These are phyloP conservation scores for Solanum pennellii DNA, from an alignment of 257 asterid genomes.

Conservation along the genomic window DNA sequence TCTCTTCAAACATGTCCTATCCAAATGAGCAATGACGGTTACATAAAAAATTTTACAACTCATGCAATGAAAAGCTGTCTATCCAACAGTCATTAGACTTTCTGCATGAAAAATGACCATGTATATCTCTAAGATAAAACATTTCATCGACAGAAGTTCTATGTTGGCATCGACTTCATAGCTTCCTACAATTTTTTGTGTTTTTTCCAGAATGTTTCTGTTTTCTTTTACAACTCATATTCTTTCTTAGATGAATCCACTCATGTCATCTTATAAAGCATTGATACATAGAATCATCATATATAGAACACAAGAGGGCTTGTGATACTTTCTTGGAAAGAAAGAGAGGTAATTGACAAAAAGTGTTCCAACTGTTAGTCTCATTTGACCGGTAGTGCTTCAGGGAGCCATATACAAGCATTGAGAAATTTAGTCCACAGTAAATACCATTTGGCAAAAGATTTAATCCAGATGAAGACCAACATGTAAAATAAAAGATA, in stretches of 20 bases:
- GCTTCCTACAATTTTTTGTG: background rate
- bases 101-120: background rate
- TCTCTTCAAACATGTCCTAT: constrained; percentile 98
- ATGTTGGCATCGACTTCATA: background rate
- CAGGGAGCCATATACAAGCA: background rate
- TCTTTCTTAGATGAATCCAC: background rate
- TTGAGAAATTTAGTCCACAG: background rate
- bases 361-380: background rate
- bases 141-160: background rate
- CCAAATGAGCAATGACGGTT: background rate
- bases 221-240: background rate
- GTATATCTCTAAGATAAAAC: background rate
- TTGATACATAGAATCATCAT: background rate
- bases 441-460: background rate
- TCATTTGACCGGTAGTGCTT: background rate
- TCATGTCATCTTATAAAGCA: background rate
- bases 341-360: background rate
- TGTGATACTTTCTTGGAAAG: background rate
- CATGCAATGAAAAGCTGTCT: background rate
- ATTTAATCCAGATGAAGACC: background rate
- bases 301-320: background rate
- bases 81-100: background rate
- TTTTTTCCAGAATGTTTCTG: background rate
- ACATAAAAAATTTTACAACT: background rate
- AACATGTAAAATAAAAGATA: background rate